These are phyloP conservation scores for Penicillium chermesinum DNA, from an alignment of 495 filamentous ascomycete species.

Conservation along the genomic window DNA sequence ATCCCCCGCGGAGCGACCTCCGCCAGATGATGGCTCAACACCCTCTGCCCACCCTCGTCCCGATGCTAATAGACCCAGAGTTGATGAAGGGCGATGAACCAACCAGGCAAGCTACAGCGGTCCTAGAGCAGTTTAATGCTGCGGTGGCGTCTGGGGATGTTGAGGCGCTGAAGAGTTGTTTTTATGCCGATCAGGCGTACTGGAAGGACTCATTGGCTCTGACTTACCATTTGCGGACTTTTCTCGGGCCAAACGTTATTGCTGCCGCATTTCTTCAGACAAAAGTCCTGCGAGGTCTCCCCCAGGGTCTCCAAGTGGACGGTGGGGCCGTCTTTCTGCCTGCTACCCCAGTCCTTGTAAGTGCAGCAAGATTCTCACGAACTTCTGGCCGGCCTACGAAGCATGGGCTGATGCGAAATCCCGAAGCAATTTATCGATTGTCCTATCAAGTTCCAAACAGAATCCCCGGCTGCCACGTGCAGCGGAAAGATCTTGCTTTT, in stretches of 20 bases:
- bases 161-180: constrained; percentile 6
- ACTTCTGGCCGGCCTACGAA: too few species aligned
- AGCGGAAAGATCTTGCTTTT: constrained; percentile 16
- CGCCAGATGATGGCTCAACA: constrained; percentile 19
- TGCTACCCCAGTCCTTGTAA: constrained; percentile 14
- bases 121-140: constrained; percentile 10
- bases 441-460: constrained; percentile 13
- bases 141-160: constrained; percentile 12
- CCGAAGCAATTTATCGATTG: constrained; percentile 24
- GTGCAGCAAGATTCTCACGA: neutral
- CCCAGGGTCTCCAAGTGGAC: constrained; percentile 15
- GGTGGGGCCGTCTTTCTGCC: constrained; percentile 12
- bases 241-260: constrained; percentile 4
- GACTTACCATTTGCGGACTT: constrained; percentile 22
- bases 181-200: constrained; percentile 17
- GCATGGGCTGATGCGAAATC: too few species aligned
- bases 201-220: constrained; percentile 22
- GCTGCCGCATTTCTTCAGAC: constrained; percentile 14
- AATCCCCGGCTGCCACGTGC: constrained; percentile 13
- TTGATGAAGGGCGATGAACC: constrained; percentile 14
- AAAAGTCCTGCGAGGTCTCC: constrained; percentile 8
- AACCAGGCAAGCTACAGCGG: constrained; percentile 6
- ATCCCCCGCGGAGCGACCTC: constrained; percentile 13
- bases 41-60: constrained; percentile 12
- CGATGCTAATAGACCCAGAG: constrained; percentile 9